Base-by-base conservation (phyloP, 768 basidiomycete species). In the Tricholoma sp. region DNA sequence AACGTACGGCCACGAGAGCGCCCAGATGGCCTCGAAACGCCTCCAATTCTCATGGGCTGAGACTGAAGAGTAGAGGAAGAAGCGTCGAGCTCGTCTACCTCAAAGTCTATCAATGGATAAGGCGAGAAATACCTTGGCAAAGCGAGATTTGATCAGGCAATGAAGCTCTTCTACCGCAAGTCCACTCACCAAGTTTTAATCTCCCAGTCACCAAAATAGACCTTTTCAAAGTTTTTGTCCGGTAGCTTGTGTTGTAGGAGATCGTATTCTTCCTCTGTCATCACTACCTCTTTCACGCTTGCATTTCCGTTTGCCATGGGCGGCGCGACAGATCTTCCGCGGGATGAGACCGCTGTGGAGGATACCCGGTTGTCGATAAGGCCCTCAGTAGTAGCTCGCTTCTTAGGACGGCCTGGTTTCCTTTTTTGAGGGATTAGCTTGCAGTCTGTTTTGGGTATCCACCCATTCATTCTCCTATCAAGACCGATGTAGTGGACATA, bases 51-150 rank as follows among this genome's bases (percentile, higher is more conserved):
- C 31, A 70, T 67, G n/a, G 63, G 57, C 14, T 61, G 66, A 14
- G 57, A 57, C 11, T 64, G 58, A 1, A 63, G 59, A 5, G 69
- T 65, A 2, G 59, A 34, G 12, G 61, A 46, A 1, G 65, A 29
- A 12, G 61, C 56, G 11, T 64, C 62, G 19, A 66, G 67, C 24
- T 86, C 85, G 50, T 86, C 82, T 53, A 75, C 67, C 59, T 92
- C 89, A 7, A 76, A 71, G 63, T 93, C 90, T 18, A 78, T 77
- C 22, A 89, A 71, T 14, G 94, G 94, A 69, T 95, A 96, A 1
- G 94, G 94, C 2, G 94, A 97, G 69, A 89, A 94, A 73, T 95
- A 95, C 91, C 94, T 94, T 60, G 4, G 41, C 7, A 16, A 54
- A 31, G 19, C 22, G 46, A 54, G 3, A 29, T 4, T 14, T 22